Conservation (phyloP, 345 rosid species). For the Lumnitzera littorea region DNA sequence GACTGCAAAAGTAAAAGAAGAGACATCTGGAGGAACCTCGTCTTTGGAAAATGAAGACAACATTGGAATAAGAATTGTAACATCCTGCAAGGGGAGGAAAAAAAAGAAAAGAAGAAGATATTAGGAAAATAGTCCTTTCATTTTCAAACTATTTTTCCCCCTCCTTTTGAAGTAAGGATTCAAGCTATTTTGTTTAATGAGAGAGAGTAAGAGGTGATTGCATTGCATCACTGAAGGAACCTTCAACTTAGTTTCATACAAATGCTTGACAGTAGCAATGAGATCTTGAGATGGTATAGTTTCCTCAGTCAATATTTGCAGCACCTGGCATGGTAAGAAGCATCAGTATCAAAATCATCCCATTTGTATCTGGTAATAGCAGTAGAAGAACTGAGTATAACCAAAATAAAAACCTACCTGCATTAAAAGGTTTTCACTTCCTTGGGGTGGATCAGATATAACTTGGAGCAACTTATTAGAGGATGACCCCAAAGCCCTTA, state of each 20-base stretch:
- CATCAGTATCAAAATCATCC: conserved; percentile 6
- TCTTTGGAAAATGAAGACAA: conserved; percentile 83
- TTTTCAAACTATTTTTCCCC: background rate
- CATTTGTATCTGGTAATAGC: no score
- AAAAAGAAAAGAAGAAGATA: background rate
- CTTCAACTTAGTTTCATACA: conserved; percentile 94
- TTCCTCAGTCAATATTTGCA: conserved; percentile 89
- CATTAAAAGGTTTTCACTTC: conserved; percentile 93
- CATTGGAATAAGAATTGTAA: conserved; percentile 86
- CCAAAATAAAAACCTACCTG: conserved; percentile 36
- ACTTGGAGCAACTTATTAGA: conserved; percentile 61
- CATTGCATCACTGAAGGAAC: conserved; percentile 21
- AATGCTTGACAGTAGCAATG: conserved; percentile 78
- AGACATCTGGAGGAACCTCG: conserved; percentile 43
- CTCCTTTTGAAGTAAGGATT: no score
- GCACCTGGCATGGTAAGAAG: conserved; percentile 44
- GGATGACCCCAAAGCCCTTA: conserved; percentile 85
- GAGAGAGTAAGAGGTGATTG: conserved; percentile 8
- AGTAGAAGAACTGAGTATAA: no score
- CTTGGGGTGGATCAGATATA: conserved; percentile 93
- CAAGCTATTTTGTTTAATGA: background rate
- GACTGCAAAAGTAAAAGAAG: background rate
- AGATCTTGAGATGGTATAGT: conserved; percentile 63
- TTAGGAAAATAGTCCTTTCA: conserved; percentile 9
- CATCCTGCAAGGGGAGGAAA: conserved; percentile 60